These are phyloP conservation scores for Aegilops speltoides DNA, from an alignment of 176 grass and related monocot species.

Conservation along the genomic window DNA sequence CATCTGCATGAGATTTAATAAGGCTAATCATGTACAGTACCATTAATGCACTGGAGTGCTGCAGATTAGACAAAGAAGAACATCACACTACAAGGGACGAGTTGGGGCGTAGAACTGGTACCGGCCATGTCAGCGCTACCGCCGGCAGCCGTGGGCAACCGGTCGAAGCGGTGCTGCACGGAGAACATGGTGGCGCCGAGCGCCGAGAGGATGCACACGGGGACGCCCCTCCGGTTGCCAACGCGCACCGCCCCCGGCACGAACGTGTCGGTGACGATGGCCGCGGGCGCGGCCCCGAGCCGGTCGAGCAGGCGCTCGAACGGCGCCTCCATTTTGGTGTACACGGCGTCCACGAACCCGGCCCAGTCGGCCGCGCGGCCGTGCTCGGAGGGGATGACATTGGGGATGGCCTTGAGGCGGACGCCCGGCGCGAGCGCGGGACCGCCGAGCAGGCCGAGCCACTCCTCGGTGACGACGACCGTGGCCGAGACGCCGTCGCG, in stretches of 20 bases:
- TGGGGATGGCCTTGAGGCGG: slow-evolving; percentile 33
- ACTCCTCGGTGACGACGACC: slow-evolving; percentile 66
- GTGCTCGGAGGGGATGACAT: slow-evolving; percentile 48
- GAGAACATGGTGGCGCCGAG: slow-evolving; percentile 42
- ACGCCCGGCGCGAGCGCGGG: background rate
- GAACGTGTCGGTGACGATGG: slow-evolving; percentile 34
- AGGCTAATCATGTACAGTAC: background rate
- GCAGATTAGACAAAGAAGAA: slow-evolving; percentile 5
- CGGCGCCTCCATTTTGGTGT: slow-evolving; percentile 30
- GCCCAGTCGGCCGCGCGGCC: slow-evolving; percentile 25
- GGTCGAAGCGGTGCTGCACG: slow-evolving; percentile 21
- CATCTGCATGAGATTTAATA: slow-evolving; percentile 24
- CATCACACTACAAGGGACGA: background rate
- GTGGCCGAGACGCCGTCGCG: slow-evolving; percentile 29
- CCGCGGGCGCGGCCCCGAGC: background rate
- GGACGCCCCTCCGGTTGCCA: slow-evolving; percentile 26
- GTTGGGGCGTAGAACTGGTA: background rate
- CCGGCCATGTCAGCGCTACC: background rate
- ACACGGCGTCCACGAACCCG: slow-evolving; percentile 41
- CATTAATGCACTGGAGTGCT: background rate
- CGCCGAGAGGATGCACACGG: slow-evolving; percentile 34
- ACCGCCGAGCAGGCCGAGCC: slow-evolving; percentile 41
- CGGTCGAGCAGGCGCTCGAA: slow-evolving; percentile 38
- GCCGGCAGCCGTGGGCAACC: background rate
- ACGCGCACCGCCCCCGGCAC: slow-evolving; percentile 42